These are phyloP conservation scores for Candida dubliniensis DNA, from an alignment of 1,139 yeast genomes.

Conservation along the genomic window DNA sequence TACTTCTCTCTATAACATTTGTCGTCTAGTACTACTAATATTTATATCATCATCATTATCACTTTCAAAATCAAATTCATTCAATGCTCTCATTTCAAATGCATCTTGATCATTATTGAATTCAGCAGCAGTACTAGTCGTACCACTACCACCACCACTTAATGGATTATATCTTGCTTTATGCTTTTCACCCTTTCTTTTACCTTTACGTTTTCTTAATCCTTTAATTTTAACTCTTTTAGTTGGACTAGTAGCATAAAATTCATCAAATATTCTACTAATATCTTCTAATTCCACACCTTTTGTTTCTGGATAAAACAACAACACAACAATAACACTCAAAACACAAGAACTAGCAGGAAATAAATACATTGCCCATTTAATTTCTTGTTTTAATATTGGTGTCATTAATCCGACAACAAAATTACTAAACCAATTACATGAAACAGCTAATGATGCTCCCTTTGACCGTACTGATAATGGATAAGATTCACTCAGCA, in stretches of 20 bases:
- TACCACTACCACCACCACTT: not conserved
- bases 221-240: conserved; percentile 8
- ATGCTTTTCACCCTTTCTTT: conserved; percentile 3
- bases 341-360: conserved; percentile 50
- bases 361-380: conserved; percentile 51
- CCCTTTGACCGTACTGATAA: conserved; percentile 56
- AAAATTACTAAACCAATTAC: conserved; percentile 57
- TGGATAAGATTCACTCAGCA: conserved; percentile 56
- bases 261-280: conserved; percentile 76
- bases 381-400: conserved; percentile 44
- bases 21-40: conserved; percentile 1
- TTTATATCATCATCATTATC: conserved; percentile 11
- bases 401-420: conserved; percentile 58
- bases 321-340: conserved; percentile 54
- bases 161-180: conserved; percentile 8
- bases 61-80: conserved; percentile 20
- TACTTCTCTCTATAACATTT: conserved; percentile 8
- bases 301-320: conserved; percentile 83
- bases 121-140: too few species aligned
- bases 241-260: conserved; percentile 18
- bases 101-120: conserved; percentile 16
- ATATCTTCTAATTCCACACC: conserved; percentile 87
- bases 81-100: conserved; percentile 15
- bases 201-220: conserved; percentile 1
- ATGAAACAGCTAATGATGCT: conserved; percentile 52